These are phyloP conservation scores for Pulveroboletus sp. DNA, from an alignment of 768 basidiomycete genomes.

Conservation along the genomic window DNA sequence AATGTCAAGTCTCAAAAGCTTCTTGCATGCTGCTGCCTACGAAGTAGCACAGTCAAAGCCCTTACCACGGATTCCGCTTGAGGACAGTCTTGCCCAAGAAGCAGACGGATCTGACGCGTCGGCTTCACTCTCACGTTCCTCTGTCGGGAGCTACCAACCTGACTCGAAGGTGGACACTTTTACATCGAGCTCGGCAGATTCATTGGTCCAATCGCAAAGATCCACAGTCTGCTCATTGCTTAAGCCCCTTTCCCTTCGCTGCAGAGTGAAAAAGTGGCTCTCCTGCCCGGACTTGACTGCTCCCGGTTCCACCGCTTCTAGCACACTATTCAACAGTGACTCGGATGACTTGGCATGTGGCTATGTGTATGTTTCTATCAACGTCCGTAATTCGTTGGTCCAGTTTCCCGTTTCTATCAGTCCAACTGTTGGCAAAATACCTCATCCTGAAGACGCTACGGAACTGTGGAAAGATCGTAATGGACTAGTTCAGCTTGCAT, in stretches of 20 bases:
- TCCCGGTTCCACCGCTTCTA: conserved; percentile 12
- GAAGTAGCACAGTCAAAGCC: conserved; percentile 27
- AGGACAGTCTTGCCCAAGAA: background rate
- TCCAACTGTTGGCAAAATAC: conserved; percentile 26
- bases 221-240: conserved; percentile 16
- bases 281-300: conserved; percentile 3
- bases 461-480: conserved; percentile 28
- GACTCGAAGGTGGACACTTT: background rate
- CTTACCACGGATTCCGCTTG: conserved; percentile 21
- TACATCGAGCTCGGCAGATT: conserved; percentile 3
- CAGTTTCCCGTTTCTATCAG: conserved; percentile 26
- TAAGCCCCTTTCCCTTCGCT: conserved; percentile 14
- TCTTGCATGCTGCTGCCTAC: conserved; percentile 28
- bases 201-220: background rate
- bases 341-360: conserved; percentile 10
- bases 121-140: conserved; percentile 2
- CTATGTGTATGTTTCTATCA: conserved; percentile 24
- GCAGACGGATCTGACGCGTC: conserved; percentile 1
- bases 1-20: conserved; percentile 29
- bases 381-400: conserved; percentile 25
- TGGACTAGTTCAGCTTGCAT: conserved; percentile 30
- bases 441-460: conserved; percentile 25
- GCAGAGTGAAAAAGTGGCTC: conserved; percentile 2
- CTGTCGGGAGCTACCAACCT: background rate
- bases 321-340: conserved; percentile 18